Conservation (phyloP, 2,329 filamentous ascomycete species). For the Fusarium oxysporum region DNA sequence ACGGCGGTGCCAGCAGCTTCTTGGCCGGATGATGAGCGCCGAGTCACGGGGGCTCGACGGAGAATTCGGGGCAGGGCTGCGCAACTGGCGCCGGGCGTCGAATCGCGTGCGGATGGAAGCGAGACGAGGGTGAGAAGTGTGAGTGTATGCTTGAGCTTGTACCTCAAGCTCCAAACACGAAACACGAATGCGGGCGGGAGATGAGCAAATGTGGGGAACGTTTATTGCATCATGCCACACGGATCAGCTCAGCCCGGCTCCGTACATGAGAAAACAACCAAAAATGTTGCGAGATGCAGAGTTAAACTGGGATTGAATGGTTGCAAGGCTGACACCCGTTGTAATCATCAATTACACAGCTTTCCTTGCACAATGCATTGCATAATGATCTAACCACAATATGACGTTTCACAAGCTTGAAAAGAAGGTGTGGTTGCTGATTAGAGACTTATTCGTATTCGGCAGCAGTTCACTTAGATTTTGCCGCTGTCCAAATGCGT, state of each 20-base stretch:
- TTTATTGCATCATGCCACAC: conserved; percentile 42
- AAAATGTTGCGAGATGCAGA: conserved; percentile 4
- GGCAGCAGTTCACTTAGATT: neutral
- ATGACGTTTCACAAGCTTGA: conserved; percentile 25
- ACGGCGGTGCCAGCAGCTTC: neutral
- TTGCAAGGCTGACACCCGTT: conserved; percentile 5
- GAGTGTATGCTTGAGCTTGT: conserved; percentile 24
- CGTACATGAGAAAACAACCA: conserved; percentile 15
- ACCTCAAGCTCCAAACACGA: conserved; percentile 38
- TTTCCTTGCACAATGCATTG: conserved; percentile 1
- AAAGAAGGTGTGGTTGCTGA: conserved; percentile 17
- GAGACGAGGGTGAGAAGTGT: conserved; percentile 16
- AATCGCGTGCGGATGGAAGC: conserved; percentile 17
- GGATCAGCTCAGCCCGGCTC: conserved; percentile 18
- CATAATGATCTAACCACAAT: conserved; percentile 8
- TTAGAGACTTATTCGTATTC: conserved; percentile 42
- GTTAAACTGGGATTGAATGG: neutral
- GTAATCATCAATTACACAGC: conserved; percentile 2
- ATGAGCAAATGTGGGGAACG: conserved; percentile 39
- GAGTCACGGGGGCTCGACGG: conserved; percentile 20
- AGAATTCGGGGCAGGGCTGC: conserved; percentile 16
- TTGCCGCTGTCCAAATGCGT: neutral
- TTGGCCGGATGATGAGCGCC: conserved; percentile 19
- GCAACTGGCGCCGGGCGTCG: conserved; percentile 5
- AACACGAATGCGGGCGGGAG: conserved; percentile 37